Base-by-base conservation (phyloP, 169 alveolate genomes). In the Theileria orientalis region DNA sequence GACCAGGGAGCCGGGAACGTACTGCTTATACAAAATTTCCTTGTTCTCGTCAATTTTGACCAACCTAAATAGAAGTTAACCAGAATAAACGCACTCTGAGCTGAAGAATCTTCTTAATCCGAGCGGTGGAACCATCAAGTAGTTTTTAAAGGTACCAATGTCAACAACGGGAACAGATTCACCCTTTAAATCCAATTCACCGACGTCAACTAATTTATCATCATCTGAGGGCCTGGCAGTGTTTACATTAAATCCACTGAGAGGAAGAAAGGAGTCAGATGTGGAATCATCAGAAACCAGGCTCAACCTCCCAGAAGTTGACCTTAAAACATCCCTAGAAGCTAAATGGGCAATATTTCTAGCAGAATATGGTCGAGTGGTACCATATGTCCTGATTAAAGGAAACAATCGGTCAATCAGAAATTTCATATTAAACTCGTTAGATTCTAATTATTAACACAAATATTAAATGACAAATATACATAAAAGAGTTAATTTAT, bases 41-140 rank as follows among this genome's bases (percentile, higher is more conserved):
- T 61, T 3, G 29, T 66, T 66, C 21, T 46, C 9, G 19, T 44
- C 11, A 13, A 78, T 16, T 29, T 46, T 44, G 30, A 13, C 74
- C 21, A 30, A 30, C 59, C 74, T 64, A 46, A 44, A 64, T 19
- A 14, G 1, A 2, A 14, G 19, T 64, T 25, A 6, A 42, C 6
- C 6, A 19, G n/a, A 25, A 16, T 19, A 3, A 32, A 67, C 76
- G 14, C 52, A 67, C 79, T 37, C 27, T 9, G 23, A 19, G 0
- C 40, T 25, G 3, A 76, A 23, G 32, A 57, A 29, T 8, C 75
- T 32, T 57, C 37, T 70, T 1, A 57, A 19, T 0, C 85, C 79
- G 19, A n/a, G 13, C 16, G 30, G 79, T 6, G 86, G 86, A 0
- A 78, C 37, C 70, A 64, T 67, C 23, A 78, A 42, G 42, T 78